Evolutionary conservation across 2,329 filamentous ascomycete genomes (phyloP), one percentile per base, ranked within the genome.

Genomic region (Verticillium albo-atrum): DNA sequence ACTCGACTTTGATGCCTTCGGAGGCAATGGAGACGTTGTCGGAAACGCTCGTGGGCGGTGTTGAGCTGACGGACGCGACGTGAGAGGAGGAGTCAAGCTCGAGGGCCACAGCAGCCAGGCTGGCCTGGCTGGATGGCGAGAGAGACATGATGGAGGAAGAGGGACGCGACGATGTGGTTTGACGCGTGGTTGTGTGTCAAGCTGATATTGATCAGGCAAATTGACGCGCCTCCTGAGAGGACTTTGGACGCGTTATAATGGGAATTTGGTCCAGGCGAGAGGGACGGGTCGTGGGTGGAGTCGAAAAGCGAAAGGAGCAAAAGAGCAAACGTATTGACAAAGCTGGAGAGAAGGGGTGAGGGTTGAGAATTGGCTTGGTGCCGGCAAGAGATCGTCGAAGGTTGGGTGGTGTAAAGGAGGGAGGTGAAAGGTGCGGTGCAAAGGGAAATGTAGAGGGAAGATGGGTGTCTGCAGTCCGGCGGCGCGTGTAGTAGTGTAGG

Each of bases 31-130:
- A 89, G 61, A 78, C 79, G 66, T 77, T 80, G 70, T 89, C 87
- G 68, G 82, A 83, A 65, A 87, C 76, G 65, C 85, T 89, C 55
- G 87, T 90, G 26, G 86, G 85, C 54, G 88, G 87, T 60, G 88
- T 89, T 23, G 84, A 88, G 66, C 77, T 81, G 27, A 79, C 75
- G 55, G 82, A 84, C 76, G 82, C 81, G 77, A 81, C 75, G 66
- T 82, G 73, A 68, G 77, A 80, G 42, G 12, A 15, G 52, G 72
- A 72, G 61, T 80, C 78, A 57, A 72, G 70, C 60, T 80, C 78
- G 58, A 71, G 70, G 58, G 71, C 67, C 50, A 63, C 56, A 34
- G 60, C 63, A 34, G 64, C 67, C 61, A 73, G 69, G 68, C 67
- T 70, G 67, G 66, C 68, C 58, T 76, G 74, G 51, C 25, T 53